phyloP scores from a whole-genome alignment of 208 protist species.

The Porcisia deanei region DNA sequence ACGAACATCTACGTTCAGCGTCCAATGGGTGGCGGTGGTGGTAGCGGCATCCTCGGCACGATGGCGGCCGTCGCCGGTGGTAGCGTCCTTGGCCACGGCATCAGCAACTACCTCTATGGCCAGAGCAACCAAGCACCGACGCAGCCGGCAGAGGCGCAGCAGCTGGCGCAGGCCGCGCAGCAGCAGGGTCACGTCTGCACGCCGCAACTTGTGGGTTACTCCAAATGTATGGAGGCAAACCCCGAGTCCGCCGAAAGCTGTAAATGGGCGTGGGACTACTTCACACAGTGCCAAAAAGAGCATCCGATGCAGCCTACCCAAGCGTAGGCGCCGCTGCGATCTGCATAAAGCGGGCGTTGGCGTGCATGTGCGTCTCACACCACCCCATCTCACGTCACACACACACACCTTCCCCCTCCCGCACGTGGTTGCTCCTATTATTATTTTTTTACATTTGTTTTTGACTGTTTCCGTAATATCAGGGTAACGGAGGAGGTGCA shows the following conservation, averaged over 20 bases:
- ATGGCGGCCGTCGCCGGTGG: slow-evolving; percentile 84
- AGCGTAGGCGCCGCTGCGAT: not conserved
- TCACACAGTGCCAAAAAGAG: slow-evolving; percentile 72
- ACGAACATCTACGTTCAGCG: slow-evolving; percentile 85
- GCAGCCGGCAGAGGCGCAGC: slow-evolving; percentile 83
- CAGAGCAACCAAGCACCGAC: slow-evolving; percentile 61
- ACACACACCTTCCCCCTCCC: slow-evolving; percentile 3
- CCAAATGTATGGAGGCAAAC: slow-evolving; percentile 86
- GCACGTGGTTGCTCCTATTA: no score
- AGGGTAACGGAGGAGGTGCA: not conserved
- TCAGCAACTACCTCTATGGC: slow-evolving; percentile 88
- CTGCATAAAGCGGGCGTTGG: not conserved
- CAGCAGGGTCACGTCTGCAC: slow-evolving; percentile 66
- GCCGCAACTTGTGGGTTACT: slow-evolving; percentile 72
- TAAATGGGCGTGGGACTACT: slow-evolving; percentile 91
- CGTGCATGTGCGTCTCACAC: not conserved
- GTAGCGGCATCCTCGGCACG: slow-evolving; percentile 77
- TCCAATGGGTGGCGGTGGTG: slow-evolving; percentile 39
- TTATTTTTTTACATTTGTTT: not conserved
- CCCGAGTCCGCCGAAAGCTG: slow-evolving; percentile 57
- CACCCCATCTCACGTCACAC: not conserved
- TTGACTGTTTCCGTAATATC: not conserved
- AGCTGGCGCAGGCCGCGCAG: slow-evolving; percentile 63
- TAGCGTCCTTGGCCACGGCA: slow-evolving; percentile 84
- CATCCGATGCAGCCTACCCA: slow-evolving; percentile 20